Base-by-base conservation (phyloP, 768 basidiomycete genomes). In the Leccinum pellstonianum region DNA sequence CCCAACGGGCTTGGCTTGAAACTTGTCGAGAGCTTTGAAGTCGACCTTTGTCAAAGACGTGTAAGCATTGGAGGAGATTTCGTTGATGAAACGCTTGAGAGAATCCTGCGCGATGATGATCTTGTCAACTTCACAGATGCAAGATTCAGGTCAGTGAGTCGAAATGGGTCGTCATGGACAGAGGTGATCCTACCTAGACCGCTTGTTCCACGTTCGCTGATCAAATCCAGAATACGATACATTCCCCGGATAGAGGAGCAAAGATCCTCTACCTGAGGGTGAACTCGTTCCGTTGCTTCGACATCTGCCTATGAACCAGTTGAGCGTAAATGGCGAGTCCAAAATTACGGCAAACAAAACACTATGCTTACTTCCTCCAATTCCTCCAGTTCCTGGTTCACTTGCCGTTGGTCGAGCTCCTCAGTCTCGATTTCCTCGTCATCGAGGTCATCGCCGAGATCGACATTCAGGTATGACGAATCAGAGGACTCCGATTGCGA, bases 41-140 rank as follows among this genome's bases (percentile, higher is more conserved):
- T 86, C 77, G 57, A 87, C 82, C 59, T 81, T 81, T 5, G 83
- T 84, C 43, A 84, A 69, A 3, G 84, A 83, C 9, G 67, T 62
- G 65, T 85, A 86, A 2, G 84, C 78, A 0, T 81, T 79, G 0
- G 86, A 83, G 25, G 67, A 76, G 4, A 85, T 56, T 23, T 69
- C 67, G 57, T 86, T 82, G 62, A 83, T 75, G 53, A 86, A 78
- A 1, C 67, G 58, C 57, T 73, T 76, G 48, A 87, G 73, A 4
- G 81, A 80, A 10, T 79, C 77, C 64, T 85, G 83, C 5, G 75
- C 74, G 35, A 87, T 86, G 65, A 87, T 81, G 51, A 87, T 78
- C 68, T 87, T 87, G 65, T 85, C 85, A 19, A 86, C 85, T 85
- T 60, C 17, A 56, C 3, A 19, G 29, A 27, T 19, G 48, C 64